phyloP scores from a whole-genome alignment of 2,329 filamentous ascomycete genomes.

The Incumbomyces lentus region DNA sequence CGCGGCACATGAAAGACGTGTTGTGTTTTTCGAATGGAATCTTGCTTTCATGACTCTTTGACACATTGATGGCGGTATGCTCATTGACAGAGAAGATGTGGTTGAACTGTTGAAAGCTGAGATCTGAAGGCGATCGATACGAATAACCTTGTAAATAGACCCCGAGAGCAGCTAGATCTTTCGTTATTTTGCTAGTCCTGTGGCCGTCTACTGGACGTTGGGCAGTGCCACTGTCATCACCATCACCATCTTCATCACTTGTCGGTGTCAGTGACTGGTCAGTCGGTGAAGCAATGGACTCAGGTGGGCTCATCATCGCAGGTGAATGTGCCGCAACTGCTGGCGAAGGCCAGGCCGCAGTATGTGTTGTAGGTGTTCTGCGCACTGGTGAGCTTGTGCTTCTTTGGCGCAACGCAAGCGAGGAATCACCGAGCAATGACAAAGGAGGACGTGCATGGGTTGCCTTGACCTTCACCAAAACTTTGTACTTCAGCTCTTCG shows the following conservation, averaged over 20 bases:
- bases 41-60: slow-evolving; percentile 65
- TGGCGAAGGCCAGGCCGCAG: slow-evolving; percentile 20
- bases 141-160: slow-evolving; percentile 72
- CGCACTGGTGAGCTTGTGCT: slow-evolving; percentile 68
- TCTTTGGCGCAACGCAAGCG: slow-evolving; percentile 36
- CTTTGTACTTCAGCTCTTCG: slow-evolving; percentile 69
- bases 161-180: slow-evolving; percentile 71
- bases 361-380: slow-evolving; percentile 29
- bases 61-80: slow-evolving; percentile 72
- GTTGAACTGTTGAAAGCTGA: slow-evolving; percentile 77
- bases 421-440: slow-evolving; percentile 32
- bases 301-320: slow-evolving; percentile 41
- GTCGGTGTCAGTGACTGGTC: slow-evolving; percentile 43
- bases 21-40: slow-evolving; percentile 79
- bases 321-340: slow-evolving; percentile 18
- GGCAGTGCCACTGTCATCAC: slow-evolving; percentile 46
- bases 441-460: slow-evolving; percentile 47
- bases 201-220: slow-evolving; percentile 48
- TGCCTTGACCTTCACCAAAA: slow-evolving; percentile 91
- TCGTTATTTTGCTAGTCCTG: slow-evolving; percentile 72
- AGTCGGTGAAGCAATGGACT: slow-evolving; percentile 40
- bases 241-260: slow-evolving; percentile 56
- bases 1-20: slow-evolving; percentile 79
- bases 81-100: slow-evolving; percentile 96
- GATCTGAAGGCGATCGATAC: slow-evolving; percentile 66